Evolutionary conservation across 2,329 filamentous ascomycete genomes (phyloP).

Genomic region (Hymenoscyphus infarciens): DNA sequence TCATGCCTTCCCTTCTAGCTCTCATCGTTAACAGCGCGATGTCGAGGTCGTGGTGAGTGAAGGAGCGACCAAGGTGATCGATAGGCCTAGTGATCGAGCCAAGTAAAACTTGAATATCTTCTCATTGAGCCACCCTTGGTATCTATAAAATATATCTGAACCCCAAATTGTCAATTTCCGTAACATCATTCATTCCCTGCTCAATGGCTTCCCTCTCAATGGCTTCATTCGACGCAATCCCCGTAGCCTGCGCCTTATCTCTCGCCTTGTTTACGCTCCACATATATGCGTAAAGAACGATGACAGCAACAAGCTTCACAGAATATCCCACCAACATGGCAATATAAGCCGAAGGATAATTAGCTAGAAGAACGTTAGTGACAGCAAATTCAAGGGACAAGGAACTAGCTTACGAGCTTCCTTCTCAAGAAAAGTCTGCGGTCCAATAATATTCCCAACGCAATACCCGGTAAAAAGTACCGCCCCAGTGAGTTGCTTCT

Average conservation of each 20-base stretch:
- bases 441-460: conserved; percentile 51
- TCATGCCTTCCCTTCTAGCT: too few species aligned
- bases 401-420: conserved; percentile 33
- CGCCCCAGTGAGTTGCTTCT: conserved; percentile 50
- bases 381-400: not conserved
- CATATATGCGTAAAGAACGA: conserved; percentile 54
- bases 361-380: conserved; percentile 30
- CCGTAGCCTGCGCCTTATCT: conserved; percentile 42
- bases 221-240: conserved; percentile 34
- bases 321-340: conserved; percentile 53
- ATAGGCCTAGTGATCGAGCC: too few species aligned
- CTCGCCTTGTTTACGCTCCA: conserved; percentile 50
- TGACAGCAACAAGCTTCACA: conserved; percentile 48
- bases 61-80: too few species aligned
- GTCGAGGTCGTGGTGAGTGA: too few species aligned
- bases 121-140: too few species aligned
- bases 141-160: conserved; percentile 35
- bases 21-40: too few species aligned
- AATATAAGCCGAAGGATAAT: conserved; percentile 33
- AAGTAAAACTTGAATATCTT: too few species aligned
- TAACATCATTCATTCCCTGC: conserved; percentile 52
- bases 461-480: conserved; percentile 52
- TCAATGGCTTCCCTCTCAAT: conserved; percentile 50
- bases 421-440: conserved; percentile 30
- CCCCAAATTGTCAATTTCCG: conserved; percentile 52